Evolutionary conservation across 768 basidiomycete genomes (phyloP), one percentile per base, ranked within the genome.

Genomic region (Kwoniella bestiolae): DNA sequence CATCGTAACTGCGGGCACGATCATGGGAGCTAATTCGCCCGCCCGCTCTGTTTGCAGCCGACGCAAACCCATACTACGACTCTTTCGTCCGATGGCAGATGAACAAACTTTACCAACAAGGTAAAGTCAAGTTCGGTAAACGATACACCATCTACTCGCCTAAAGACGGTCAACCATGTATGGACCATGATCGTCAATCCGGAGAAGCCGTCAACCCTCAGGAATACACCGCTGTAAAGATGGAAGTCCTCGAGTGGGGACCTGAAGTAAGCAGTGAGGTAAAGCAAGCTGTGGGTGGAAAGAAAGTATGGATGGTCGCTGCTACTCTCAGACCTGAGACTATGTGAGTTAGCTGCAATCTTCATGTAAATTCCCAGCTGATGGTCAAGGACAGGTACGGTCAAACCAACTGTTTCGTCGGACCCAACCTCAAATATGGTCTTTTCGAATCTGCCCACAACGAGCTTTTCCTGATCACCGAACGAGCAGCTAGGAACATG

Each of bases 111-210:
- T 85, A 92, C 82, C 84, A 83, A 46, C 84, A 93, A 51, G 90
- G 90, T 34, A 94, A 94, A 83, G 92, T 99, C 85, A 96, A 95
- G 82, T 99, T 97, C 77, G 96, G 96, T 53, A 91, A 96, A 82
- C 89, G 96, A 47, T 95, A 97, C 82, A 99, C 96, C 14, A 92
- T 99, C 77, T 99, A 96, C 85, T 94, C 92, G 69, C 93, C 94
- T 2, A 97, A 97, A 82, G 96, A 99, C 72, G 94, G 94, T 2
- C 96, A 98, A 78, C 95, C 96, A 0, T 99, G 96, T 78, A 98
- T 99, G 96, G 96, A 99, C 82, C 96, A 99, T 83, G 96, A 99
- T 81, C 90, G 96, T 63, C 86, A 88, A 56, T 92, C 92, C 65
- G 96, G 96, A 45, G 96, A 99, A 82, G 95, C 90, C 51, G 84